Percentiles rank a stretch among this genome's conserved stretches.
These are phyloP conservation scores for Solanum okadae DNA, from an alignment of 257 asterid genomes.

Conservation along the genomic window DNA sequence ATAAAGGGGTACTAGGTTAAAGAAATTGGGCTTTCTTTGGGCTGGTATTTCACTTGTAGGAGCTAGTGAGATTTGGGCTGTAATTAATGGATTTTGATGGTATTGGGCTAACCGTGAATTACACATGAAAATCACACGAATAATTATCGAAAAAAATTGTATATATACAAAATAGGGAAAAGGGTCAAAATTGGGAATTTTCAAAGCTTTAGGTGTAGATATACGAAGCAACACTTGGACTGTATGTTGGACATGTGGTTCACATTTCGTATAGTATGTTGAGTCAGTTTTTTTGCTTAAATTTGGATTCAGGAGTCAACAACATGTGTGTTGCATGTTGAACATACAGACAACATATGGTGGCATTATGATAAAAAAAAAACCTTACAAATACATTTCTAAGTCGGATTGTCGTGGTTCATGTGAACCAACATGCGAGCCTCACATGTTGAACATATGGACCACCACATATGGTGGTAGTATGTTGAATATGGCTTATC, in stretches of 20 bases:
- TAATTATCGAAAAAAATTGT: too few species aligned
- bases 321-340: too few species aligned
- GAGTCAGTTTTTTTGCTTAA: neutral
- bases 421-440: neutral
- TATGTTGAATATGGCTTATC: neutral
- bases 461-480: neutral
- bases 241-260: neutral
- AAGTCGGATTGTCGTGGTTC: too few species aligned
- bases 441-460: too few species aligned
- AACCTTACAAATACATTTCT: too few species aligned
- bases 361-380: neutral
- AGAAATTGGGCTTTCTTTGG: neutral
- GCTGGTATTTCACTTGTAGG: neutral
- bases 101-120: neutral
- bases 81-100: neutral
- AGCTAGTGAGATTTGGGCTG: neutral
- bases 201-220: too few species aligned
- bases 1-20: neutral
- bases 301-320: too few species aligned
- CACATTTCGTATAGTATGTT: too few species aligned
- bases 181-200: neutral
- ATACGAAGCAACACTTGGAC: neutral
- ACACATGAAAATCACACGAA: neutral
- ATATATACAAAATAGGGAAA: neutral
- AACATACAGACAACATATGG: fast-evolving